A percentile compares a stretch with the other conserved stretches of the same genome.
Evolutionary conservation across 306 rosid genomes (phyloP).

Genomic region (Casuarina glauca): DNA sequence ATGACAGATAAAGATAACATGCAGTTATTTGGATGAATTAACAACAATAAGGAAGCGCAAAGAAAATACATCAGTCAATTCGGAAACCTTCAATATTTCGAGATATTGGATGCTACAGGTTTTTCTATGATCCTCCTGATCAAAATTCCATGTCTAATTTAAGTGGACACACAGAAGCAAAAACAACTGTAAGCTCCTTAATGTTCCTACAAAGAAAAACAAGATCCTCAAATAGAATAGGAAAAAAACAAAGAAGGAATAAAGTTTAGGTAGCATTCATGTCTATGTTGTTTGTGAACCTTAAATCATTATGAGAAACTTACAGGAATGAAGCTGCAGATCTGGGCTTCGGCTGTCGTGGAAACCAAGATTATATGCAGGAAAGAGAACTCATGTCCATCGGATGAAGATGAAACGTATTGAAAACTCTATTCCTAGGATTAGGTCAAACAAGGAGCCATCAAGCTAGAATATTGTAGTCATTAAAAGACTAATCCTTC

Average conservation of each 20-base stretch:
- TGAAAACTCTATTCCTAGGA: neutral
- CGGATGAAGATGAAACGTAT: neutral
- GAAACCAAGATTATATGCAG: neutral
- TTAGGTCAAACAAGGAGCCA: neutral
- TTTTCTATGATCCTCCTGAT: neutral
- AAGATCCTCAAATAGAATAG: neutral
- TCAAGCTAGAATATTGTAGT: neutral
- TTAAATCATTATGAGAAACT: neutral
- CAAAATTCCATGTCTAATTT: neutral
- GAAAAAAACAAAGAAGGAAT: neutral
- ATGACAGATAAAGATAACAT: no score
- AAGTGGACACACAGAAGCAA: neutral
- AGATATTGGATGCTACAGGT: neutral
- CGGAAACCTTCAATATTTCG: neutral
- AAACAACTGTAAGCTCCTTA: neutral
- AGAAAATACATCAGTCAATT: no score
- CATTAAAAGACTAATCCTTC: neutral
- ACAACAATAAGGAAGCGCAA: neutral
- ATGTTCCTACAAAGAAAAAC: neutral
- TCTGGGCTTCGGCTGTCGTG: neutral
- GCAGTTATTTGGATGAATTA: no score
- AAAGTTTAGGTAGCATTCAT: neutral
- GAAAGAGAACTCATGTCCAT: neutral
- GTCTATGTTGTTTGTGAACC: neutral
- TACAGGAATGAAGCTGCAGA: neutral